phyloP scores from a whole-genome alignment of 768 basidiomycete genomes.

The Psilocybe tampanensis region DNA sequence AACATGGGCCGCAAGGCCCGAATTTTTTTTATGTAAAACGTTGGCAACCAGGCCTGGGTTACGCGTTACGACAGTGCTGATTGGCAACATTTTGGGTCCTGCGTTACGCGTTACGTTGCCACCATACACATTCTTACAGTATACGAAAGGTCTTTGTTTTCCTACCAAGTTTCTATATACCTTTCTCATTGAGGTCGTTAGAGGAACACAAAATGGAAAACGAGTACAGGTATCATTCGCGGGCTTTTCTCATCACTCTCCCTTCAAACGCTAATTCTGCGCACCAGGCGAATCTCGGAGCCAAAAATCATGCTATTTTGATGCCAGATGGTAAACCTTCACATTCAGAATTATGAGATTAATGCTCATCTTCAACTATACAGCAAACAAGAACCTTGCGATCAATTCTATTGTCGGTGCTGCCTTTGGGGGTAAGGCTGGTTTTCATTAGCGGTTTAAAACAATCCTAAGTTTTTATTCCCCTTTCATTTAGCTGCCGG shows the following conservation, averaged over 20 bases:
- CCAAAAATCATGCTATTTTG: conserved; percentile 92
- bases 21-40: no score
- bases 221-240: conserved; percentile 68
- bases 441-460: neutral
- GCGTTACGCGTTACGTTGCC: no score
- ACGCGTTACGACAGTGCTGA: no score
- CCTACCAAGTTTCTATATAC: neutral
- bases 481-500: conserved; percentile 69
- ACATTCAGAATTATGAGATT: neutral
- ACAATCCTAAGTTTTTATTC: neutral
- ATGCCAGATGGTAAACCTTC: conserved; percentile 86
- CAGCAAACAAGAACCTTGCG: conserved; percentile 91
- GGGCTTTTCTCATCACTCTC: neutral
- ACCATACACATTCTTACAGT: no score
- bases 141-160: conserved; percentile 67
- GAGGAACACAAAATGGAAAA: conserved; percentile 86
- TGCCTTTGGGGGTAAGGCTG: conserved; percentile 77
- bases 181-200: conserved; percentile 24
- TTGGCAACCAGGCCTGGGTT: no score
- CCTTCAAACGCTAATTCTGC: neutral
- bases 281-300: conserved; percentile 75
- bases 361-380: conserved; percentile 55
- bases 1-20: no score
- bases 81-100: no score
- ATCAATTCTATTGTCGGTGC: conserved; percentile 93